These are phyloP conservation scores for Sclerospora graminicola DNA, from an alignment of 352 stramenopile genomes.

Conservation along the genomic window DNA sequence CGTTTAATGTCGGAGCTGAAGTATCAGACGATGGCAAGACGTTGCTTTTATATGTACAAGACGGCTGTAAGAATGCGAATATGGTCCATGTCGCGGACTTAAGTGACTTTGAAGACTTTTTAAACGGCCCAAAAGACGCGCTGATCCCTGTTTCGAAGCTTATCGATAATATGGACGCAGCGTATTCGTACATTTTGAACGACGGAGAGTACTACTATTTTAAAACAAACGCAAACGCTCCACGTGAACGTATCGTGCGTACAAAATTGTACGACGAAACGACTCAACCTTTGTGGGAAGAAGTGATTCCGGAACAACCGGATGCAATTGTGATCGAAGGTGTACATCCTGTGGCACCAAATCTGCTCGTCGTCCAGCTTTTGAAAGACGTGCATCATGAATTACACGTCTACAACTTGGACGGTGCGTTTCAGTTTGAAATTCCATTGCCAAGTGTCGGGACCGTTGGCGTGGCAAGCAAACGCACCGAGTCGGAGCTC, in stretches of 20 bases:
- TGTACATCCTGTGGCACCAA: conserved; percentile 49
- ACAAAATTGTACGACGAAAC: conserved; percentile 23
- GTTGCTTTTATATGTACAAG: conserved; percentile 62
- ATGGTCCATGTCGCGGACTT: conserved; percentile 74
- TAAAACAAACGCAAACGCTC: conserved; percentile 73
- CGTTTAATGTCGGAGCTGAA: conserved; percentile 49
- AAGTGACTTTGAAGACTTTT: conserved; percentile 35
- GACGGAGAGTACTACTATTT: conserved; percentile 85
- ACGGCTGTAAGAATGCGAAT: conserved; percentile 86
- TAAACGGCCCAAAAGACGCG: conserved; percentile 20
- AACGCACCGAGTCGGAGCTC: conserved; percentile 67
- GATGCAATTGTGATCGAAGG: conserved; percentile 63
- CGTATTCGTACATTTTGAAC: conserved; percentile 84
- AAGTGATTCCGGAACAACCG: conserved; percentile 76
- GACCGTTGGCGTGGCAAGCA: conserved; percentile 56
- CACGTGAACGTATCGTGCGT: conserved; percentile 67
- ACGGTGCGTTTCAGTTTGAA: conserved; percentile 66
- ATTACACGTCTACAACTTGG: conserved; percentile 69
- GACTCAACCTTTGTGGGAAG: conserved; percentile 40
- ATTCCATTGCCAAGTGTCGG: conserved; percentile 57
- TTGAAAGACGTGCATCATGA: conserved; percentile 78
- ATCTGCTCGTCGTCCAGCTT: conserved; percentile 66
- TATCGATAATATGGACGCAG: conserved; percentile 78
- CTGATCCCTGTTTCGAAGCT: conserved; percentile 58
- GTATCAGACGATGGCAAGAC: conserved; percentile 76